Conservation (phyloP, 345 rosid species). For the Sonneratia alba region DNA sequence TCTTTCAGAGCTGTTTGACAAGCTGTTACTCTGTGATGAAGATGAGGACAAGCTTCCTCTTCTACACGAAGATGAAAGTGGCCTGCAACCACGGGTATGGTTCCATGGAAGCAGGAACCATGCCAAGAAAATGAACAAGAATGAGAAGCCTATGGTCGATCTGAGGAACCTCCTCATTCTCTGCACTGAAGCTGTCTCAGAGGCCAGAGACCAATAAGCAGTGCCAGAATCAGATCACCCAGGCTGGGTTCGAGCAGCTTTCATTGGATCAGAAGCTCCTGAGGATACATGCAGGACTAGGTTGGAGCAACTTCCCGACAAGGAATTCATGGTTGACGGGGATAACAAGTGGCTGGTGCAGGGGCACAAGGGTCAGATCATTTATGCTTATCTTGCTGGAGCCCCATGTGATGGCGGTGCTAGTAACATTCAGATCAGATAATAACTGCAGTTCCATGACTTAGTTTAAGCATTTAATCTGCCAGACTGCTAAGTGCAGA, state of each 20-base stretch:
- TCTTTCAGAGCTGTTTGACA: constrained; percentile 57
- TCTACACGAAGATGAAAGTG: constrained; percentile 1
- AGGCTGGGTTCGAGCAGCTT: constrained; percentile 39
- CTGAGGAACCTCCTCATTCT: constrained; percentile 35
- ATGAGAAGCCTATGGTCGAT: constrained; percentile 24
- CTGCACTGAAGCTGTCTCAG: constrained; percentile 37
- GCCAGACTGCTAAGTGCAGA: too few relatives aligned
- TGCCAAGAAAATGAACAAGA: constrained; percentile 17
- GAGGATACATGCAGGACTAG: constrained; percentile 10
- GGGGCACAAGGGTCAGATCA: constrained; percentile 73
- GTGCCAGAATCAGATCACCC: constrained; percentile 32
- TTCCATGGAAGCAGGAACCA: constrained; percentile 17
- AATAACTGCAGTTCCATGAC: too few relatives aligned
- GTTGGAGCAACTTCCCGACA: constrained; percentile 24
- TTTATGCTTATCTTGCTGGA: constrained; percentile 56
- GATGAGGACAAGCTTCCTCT: not conserved
- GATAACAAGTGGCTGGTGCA: constrained; percentile 61
- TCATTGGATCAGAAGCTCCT: constrained; percentile 24
- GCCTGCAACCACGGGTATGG: constrained; percentile 3
- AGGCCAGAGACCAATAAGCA: constrained; percentile 50
- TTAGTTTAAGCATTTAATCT: too few relatives aligned
- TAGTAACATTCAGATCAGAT: not conserved
- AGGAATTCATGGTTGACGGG: constrained; percentile 41
- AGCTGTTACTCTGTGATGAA: constrained; percentile 23
- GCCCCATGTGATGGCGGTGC: constrained; percentile 26